Base-by-base conservation (phyloP, 1,139 yeast genomes). In the Pichia inconspicua region DNA sequence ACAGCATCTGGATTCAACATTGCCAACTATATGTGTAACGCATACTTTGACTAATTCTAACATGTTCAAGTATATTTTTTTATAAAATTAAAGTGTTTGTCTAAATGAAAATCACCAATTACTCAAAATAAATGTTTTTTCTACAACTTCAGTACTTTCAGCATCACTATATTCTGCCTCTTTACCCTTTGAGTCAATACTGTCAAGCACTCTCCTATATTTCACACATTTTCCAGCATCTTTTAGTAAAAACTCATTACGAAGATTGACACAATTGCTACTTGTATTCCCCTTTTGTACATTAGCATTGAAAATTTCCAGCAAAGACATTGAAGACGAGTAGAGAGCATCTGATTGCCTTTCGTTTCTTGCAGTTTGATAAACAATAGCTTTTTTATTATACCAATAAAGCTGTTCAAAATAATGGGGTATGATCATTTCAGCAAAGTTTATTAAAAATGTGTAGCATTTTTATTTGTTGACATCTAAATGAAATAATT, bases 1-100 rank as follows among this genome's bases (percentile, higher is more conserved):
- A 72, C 85, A 37, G 54, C 80, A 22, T 71, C 82, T 50, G 84
- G 94, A 14, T 76, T 84, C 63, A 86, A 87, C 58, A 74, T 86
- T 48, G 87, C 90, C 5, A 75, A 74, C 52, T 72, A 74, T 41
- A 81, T 84, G 87, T 79, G 84, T 17, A 75, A 75, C 49, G 70
- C 77, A 34, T 87, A 86, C 64, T 85, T 86, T 58, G 69, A 69
- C 52, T 75, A 59, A 53, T 11, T 4, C 9, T 22, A 5, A 22
- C 5, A 22, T 22, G 22, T 5, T 22, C 22, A 22, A 22, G 22
- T 22, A 5, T 22, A n/a, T 22, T 22, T 22, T 4, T 22, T 22
- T 22, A 22, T 22, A 22, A 22, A 22, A 22, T 4, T 5, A 22
- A 22, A 22, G 30, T 27, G 30, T 27, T 27, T 14, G 4, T n/a